A percentile compares a stretch with the other conserved stretches of the same genome.
phyloP scores from a whole-genome alignment of 2,329 filamentous ascomycete genomes.

The Thielaviopsis punctulata region DNA sequence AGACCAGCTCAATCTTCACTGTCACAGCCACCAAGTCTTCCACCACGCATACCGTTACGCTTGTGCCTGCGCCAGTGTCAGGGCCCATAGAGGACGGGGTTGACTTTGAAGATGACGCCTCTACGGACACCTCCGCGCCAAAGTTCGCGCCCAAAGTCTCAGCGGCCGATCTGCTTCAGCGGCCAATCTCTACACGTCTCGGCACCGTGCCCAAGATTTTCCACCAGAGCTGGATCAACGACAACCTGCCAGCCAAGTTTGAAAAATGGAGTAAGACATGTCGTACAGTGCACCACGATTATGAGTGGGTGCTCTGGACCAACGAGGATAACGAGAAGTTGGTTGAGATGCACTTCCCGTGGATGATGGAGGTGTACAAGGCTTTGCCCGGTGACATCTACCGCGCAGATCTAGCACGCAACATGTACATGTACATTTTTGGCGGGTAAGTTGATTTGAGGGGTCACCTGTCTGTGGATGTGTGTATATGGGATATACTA shows the following conservation, averaged over 20 bases:
- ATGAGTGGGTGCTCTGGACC: constrained; percentile 23
- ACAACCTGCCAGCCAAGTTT: constrained; percentile 16
- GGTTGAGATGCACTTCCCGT: constrained; percentile 19
- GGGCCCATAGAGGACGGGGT: not conserved
- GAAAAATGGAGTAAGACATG: constrained; percentile 19
- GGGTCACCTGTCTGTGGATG: no score
- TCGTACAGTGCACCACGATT: constrained; percentile 17
- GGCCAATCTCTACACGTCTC: constrained; percentile 7
- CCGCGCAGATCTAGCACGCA: constrained; percentile 18
- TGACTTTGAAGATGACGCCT: not conserved
- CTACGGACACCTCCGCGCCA: not conserved
- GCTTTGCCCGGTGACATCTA: constrained; percentile 19
- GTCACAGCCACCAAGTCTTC: not conserved
- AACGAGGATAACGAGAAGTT: constrained; percentile 21
- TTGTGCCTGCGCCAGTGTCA: not conserved
- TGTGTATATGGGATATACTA: no score
- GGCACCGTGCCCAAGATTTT: constrained; percentile 22
- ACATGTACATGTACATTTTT: constrained; percentile 23
- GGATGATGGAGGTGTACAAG: constrained; percentile 18
- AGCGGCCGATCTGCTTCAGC: constrained; percentile 6
- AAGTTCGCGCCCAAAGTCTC: constrained; percentile 2
- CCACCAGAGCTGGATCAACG: constrained; percentile 18
- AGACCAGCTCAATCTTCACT: not conserved
- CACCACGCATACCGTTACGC: not conserved
- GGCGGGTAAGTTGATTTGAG: constrained; percentile 19